Conservation (phyloP, 345 rosid species). For the Arabidopsis arenosa region DNA sequence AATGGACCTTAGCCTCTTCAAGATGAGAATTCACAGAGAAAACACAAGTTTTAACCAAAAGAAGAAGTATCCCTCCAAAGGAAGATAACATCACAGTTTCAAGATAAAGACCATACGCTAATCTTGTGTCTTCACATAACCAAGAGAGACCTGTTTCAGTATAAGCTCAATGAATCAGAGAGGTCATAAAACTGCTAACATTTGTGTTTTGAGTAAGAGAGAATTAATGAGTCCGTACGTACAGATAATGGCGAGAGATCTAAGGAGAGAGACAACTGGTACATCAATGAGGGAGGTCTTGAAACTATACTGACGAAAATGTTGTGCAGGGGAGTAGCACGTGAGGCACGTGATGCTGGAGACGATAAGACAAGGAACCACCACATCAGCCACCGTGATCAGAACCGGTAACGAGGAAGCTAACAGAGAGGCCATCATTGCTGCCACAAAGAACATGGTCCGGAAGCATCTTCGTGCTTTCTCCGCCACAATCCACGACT, state of each 20-base stretch:
- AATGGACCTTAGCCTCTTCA: conserved; percentile 60
- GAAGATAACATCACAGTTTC: conserved; percentile 81
- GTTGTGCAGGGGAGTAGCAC: conserved; percentile 64
- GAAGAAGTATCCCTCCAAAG: conserved; percentile 64
- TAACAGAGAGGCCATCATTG: conserved; percentile 85
- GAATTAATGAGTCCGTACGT: conserved; percentile 49
- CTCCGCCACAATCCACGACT: conserved; percentile 63
- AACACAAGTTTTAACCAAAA: conserved; percentile 75
- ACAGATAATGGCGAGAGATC: conserved; percentile 81
- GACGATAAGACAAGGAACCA: conserved; percentile 64
- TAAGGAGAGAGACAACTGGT: conserved; percentile 73
- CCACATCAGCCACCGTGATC: conserved; percentile 74
- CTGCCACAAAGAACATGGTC: conserved; percentile 81
- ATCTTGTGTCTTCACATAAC: conserved; percentile 68
- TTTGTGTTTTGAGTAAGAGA: not conserved
- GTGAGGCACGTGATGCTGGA: conserved; percentile 76
- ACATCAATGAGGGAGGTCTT: conserved; percentile 79
- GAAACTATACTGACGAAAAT: conserved; percentile 67
- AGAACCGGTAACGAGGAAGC: conserved; percentile 85
- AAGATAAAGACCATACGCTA: conserved; percentile 79
- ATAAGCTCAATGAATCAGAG: conserved; percentile 2
- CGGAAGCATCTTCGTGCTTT: conserved; percentile 67
- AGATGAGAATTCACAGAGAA: conserved; percentile 69
- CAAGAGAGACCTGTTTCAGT: conserved; percentile 70
- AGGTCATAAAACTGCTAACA: not conserved